Conservation (phyloP, 2,329 filamentous ascomycete genomes). For the Cladorrhinum sp. region DNA sequence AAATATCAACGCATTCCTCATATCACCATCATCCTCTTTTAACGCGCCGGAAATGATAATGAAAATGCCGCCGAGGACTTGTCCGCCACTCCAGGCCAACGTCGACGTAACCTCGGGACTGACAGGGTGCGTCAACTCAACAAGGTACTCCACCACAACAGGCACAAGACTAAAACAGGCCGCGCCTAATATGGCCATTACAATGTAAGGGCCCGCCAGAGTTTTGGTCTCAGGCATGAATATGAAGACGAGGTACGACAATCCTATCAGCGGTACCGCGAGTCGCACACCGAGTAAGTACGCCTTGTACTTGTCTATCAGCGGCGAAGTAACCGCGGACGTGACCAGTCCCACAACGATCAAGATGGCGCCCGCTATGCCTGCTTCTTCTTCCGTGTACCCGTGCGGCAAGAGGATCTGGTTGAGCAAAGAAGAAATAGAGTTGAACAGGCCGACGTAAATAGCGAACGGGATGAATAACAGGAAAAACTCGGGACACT, state of each 20-base stretch:
- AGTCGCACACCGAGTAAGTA: slow-evolving; percentile 72
- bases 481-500: slow-evolving; percentile 72
- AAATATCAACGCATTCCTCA: slow-evolving; percentile 75
- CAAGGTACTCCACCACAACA: slow-evolving; percentile 79
- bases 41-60: slow-evolving; percentile 80
- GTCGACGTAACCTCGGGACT: slow-evolving; percentile 82
- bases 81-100: slow-evolving; percentile 81
- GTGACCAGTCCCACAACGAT: slow-evolving; percentile 83
- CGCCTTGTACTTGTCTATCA: slow-evolving; percentile 80
- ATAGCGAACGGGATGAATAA: slow-evolving; percentile 76
- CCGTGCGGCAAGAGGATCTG: slow-evolving; percentile 86
- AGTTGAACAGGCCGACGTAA: slow-evolving; percentile 94
- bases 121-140: slow-evolving; percentile 83
- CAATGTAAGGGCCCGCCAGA: slow-evolving; percentile 64
- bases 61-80: slow-evolving; percentile 80
- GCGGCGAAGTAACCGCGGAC: slow-evolving; percentile 72
- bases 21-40: slow-evolving; percentile 62
- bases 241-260: slow-evolving; percentile 73
- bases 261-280: slow-evolving; percentile 69
- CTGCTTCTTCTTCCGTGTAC: slow-evolving; percentile 78
- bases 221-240: slow-evolving; percentile 69
- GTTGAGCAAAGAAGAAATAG: slow-evolving; percentile 80
- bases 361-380: slow-evolving; percentile 83
- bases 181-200: slow-evolving; percentile 75
- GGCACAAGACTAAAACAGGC: slow-evolving; percentile 78